A percentile compares a stretch with the other conserved stretches of the same genome.
These are phyloP conservation scores for Agastache rugosa DNA, from an alignment of 257 asterid species.

Conservation along the genomic window DNA sequence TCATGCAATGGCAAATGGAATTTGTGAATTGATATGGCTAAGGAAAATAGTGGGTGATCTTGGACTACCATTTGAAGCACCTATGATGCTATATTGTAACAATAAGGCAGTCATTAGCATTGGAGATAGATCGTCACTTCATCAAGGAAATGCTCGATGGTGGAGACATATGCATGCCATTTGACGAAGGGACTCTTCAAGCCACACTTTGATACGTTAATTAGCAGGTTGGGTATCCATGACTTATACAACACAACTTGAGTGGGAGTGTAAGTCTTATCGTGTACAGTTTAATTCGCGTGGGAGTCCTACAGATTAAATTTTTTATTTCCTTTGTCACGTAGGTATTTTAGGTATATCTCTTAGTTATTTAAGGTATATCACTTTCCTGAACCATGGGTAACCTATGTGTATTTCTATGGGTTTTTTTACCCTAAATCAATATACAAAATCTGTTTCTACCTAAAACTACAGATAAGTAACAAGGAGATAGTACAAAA, in stretches of 20 bases:
- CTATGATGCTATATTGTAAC: neutral
- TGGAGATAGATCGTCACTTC: neutral
- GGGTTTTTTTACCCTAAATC: neutral
- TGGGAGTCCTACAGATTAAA: neutral
- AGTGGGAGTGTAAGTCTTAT: neutral
- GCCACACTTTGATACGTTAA: neutral
- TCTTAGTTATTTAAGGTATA: neutral
- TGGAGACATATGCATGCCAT: neutral
- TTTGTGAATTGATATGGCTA: neutral
- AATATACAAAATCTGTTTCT: neutral
- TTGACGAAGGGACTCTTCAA: neutral
- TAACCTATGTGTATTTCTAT: neutral
- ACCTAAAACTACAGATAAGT: neutral
- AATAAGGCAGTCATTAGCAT: neutral
- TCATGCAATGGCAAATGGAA: neutral
- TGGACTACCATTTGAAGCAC: neutral
- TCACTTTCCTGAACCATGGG: neutral
- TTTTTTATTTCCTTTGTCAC: neutral
- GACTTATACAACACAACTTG: neutral
- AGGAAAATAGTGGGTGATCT: neutral
- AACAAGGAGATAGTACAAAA: neutral
- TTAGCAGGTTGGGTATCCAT: neutral
- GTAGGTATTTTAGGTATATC: neutral
- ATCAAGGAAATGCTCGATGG: neutral
- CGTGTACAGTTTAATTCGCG: neutral